Percentiles rank a stretch among this genome's conserved stretches.
Conservation (phyloP, 805 yeast species). For the Lachancea meyersii region DNA sequence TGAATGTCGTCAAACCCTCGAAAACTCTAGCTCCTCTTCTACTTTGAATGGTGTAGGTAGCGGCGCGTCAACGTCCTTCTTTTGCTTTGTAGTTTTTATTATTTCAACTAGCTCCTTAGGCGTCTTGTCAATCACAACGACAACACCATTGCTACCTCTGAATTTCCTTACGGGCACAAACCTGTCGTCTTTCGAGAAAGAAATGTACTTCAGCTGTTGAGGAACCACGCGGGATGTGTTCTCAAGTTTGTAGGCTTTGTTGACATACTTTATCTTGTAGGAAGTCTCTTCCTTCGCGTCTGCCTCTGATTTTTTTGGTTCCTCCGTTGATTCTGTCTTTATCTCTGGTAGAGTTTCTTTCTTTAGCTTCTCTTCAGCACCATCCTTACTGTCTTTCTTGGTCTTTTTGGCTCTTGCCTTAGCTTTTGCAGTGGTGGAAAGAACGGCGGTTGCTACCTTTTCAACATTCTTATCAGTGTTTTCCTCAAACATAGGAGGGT, state of each 20-base stretch:
- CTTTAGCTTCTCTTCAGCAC: slow-evolving; percentile 35
- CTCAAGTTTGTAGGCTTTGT: slow-evolving; percentile 60
- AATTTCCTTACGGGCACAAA: slow-evolving; percentile 79
- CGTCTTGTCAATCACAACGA: slow-evolving; percentile 58
- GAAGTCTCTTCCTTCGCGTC: slow-evolving; percentile 25
- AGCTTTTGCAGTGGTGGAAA: slow-evolving; percentile 91
- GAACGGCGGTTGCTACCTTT: slow-evolving; percentile 84
- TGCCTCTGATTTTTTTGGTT: slow-evolving; percentile 19
- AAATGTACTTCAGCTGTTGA: slow-evolving; percentile 73
- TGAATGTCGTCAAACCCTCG: not conserved
- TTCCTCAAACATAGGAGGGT: slow-evolving; percentile 84
- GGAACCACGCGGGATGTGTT: slow-evolving; percentile 89
- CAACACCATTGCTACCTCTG: slow-evolving; percentile 62
- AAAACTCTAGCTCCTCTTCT: slow-evolving; percentile 28
- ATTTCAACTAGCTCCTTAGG: slow-evolving; percentile 56
- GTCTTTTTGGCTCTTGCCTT: slow-evolving; percentile 77
- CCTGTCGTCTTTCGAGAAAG: slow-evolving; percentile 68
- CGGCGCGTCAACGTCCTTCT: slow-evolving; percentile 67
- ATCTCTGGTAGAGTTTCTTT: slow-evolving; percentile 19
- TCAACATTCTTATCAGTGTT: slow-evolving; percentile 77
- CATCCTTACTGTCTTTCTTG: slow-evolving; percentile 44
- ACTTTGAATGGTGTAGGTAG: slow-evolving; percentile 32
- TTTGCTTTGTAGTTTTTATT: slow-evolving; percentile 80
- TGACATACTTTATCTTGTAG: slow-evolving; percentile 46
- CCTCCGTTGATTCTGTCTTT: slow-evolving; percentile 22